phyloP scores from a whole-genome alignment of 371 early-diverging fungal genomes.

The Syncephalastrum sp. region DNA sequence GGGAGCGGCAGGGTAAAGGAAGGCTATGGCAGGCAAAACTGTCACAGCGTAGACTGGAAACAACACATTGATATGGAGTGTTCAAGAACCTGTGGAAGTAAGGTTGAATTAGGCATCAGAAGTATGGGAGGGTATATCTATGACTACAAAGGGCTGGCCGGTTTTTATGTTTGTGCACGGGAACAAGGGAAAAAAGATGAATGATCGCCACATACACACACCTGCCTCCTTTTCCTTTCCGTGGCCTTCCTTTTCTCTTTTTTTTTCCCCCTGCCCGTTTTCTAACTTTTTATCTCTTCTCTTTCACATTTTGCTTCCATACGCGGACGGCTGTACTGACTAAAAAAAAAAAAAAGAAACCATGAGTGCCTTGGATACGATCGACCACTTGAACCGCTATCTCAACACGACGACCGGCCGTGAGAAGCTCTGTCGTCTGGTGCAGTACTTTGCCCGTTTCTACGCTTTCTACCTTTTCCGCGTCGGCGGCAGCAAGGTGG shows the following conservation, averaged over 20 bases:
- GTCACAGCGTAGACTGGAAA: too few relatives aligned
- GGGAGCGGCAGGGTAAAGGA: too few relatives aligned
- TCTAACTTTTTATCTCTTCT: neutral
- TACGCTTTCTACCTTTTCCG: constrained; percentile 55
- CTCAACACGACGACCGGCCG: constrained; percentile 69
- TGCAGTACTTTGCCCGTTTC: constrained; percentile 77
- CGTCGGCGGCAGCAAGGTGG: constrained; percentile 48
- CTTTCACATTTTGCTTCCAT: neutral
- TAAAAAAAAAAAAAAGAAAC: neutral
- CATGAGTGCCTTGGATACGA: too few relatives aligned
- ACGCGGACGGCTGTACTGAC: too few relatives aligned
- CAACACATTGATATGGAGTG: too few relatives aligned
- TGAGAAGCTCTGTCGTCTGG: constrained; percentile 73
- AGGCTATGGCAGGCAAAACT: too few relatives aligned
- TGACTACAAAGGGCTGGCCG: too few relatives aligned
- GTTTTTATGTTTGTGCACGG: too few relatives aligned
- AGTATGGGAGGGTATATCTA: too few relatives aligned
- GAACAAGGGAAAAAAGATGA: neutral
- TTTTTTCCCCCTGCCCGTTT: constrained; percentile 4
- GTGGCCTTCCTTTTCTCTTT: constrained; percentile 5
- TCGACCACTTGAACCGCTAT: constrained; percentile 34
- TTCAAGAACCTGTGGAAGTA: too few relatives aligned
- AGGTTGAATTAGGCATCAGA: too few relatives aligned
- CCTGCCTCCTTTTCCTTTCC: neutral
- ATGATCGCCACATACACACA: constrained; percentile 1